Evolutionary conservation across 2,329 filamentous ascomycete genomes (phyloP).

Genomic region (Xylaria polymorpha): DNA sequence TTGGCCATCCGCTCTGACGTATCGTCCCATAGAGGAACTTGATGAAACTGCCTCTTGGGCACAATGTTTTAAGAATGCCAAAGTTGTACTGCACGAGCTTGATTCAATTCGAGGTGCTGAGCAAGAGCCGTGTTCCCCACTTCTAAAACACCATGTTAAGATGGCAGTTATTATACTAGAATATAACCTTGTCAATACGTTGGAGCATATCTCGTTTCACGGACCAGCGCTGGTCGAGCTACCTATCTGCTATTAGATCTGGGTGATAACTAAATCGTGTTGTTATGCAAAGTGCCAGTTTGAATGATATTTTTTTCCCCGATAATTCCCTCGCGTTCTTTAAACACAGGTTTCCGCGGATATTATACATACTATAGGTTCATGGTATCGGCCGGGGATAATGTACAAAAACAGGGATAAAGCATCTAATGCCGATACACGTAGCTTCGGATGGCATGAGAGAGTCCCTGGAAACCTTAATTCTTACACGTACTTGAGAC

Average conservation of each 20-base stretch:
- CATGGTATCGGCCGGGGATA: neutral
- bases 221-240: neutral
- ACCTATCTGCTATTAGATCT: neutral
- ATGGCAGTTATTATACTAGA: neutral
- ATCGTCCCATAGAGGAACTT: conserved; percentile 9
- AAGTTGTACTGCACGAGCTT: neutral
- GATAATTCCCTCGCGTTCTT: neutral
- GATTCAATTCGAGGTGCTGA: neutral
- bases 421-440: neutral
- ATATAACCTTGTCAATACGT: neutral
- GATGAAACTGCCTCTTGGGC: conserved; percentile 16
- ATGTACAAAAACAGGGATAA: neutral
- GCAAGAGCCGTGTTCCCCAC: conserved; percentile 3
- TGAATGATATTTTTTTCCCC: neutral
- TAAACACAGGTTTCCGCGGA: neutral
- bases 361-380: neutral
- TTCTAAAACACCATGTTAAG: neutral
- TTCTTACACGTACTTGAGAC: too few species aligned
- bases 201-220: neutral
- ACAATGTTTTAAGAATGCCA: conserved; percentile 10
- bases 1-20: neutral
- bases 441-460: neutral
- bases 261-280: neutral
- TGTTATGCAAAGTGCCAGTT: neutral
- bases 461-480: too few species aligned